These are phyloP conservation scores for Pseudogymnoascus sp. DNA, from an alignment of 2,329 filamentous ascomycete genomes.

Conservation along the genomic window DNA sequence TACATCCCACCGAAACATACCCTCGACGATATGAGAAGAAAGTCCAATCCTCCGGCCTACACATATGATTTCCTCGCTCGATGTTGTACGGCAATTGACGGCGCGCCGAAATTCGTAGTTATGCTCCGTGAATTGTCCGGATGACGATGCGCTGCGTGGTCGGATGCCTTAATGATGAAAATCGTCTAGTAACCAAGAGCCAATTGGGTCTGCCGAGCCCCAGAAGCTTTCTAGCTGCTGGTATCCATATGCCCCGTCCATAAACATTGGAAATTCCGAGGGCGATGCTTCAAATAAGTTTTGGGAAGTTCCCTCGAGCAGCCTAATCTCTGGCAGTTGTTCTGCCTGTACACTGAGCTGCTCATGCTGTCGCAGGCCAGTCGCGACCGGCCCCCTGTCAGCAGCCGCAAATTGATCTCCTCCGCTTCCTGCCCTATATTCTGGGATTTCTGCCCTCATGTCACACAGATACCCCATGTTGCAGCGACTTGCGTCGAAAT, in stretches of 20 bases:
- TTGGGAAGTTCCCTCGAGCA: neutral
- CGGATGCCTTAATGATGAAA: neutral
- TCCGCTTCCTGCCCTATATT: neutral
- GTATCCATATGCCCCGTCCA: neutral
- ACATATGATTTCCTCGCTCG: neutral
- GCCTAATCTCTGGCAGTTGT: neutral
- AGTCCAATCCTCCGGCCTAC: neutral
- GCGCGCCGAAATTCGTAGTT: neutral
- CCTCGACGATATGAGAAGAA: neutral
- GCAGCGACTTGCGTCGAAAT: slow-evolving; percentile 2
- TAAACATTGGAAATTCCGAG: neutral
- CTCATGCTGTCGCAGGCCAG: neutral
- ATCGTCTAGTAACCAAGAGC: slow-evolving; percentile 7
- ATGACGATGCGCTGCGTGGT: neutral
- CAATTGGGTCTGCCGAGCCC: slow-evolving; percentile 5
- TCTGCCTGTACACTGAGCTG: neutral
- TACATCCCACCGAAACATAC: neutral
- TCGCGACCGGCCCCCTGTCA: neutral
- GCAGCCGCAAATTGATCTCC: neutral
- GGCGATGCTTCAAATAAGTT: neutral
- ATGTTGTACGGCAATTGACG: no score
- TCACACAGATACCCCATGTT: slow-evolving; percentile 4
- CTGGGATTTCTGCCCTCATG: neutral
- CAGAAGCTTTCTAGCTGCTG: slow-evolving; percentile 5
- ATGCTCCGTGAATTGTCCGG: neutral